Evolutionary conservation across 257 asterid genomes (phyloP), one percentile per base, ranked within the genome.

Genomic region (Solanum sejunctum): DNA sequence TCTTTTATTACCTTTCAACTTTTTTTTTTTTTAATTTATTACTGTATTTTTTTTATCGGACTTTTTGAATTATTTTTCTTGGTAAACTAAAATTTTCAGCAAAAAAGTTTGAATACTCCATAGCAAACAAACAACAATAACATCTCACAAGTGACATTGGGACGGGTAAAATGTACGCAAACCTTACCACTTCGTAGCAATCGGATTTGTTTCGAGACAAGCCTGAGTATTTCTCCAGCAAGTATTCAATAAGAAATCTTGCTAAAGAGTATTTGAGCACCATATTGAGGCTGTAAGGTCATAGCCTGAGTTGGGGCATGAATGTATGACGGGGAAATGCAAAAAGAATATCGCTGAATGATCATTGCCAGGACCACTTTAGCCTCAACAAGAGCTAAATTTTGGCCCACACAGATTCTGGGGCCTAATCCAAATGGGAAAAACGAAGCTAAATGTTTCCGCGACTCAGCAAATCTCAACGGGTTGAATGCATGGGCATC

Each of bases 401-500:
- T 87, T 82, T 90, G 92, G 2, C 89, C 90, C 6, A 87, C 87
- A 52, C 92, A 90, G 16, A 75, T 84, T 75, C 91, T 67, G 41
- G 92, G 86, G 10, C 91, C 92, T 71, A 88, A 71, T 43, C 89
- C 71, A 64, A 88, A 88, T 18, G 92, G 92, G 81, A 85, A 82
- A 71, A 81, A 90, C 0, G 88, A 87, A 10, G 87, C 92, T 81
- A 87, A 17, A 83, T 83, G 89, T 55, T 90, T 86, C 2, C 86
- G 81, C 4, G 88, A 56, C 60, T 82, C 84, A 0, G 85, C 28
- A 84, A 90, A 90, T 80, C 91, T 83, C 52, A 13, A 36, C 0
- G 91, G 92, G 41, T 90, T 90, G 88, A 90, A 90, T 41, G 85
- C 92, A 47, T 85, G 75, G 47, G 88, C 90, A 85, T 88, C 91